Base-by-base conservation (phyloP, 805 yeast species). In the Yarrowia sp. region DNA sequence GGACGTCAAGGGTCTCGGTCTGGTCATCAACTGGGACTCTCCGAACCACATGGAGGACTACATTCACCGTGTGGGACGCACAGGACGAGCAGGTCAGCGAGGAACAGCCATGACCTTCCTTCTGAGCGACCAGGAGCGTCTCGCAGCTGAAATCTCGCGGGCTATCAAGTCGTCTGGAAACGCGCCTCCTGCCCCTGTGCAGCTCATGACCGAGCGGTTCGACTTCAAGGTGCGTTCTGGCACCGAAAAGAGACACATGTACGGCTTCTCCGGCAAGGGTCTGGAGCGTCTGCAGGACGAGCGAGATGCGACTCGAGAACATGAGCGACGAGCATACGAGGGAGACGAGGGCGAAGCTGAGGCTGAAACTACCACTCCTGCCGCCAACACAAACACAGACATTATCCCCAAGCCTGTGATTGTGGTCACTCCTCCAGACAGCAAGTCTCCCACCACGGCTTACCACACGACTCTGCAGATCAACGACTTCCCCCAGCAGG, bases 201-300 rank as follows among this genome's bases (percentile, higher is more conserved):
- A 69, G 33, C 71, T 71, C 13, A 77, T 91, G 70, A 84, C 88
- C 0, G 73, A 76, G 4, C 68, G 73, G 38, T 90, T 88, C 71
- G 74, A 81, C 62, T 77, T 74, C 13, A 89, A 86, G 62, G 78
- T 89, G 64, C 84, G 84, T 65, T 70, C 76, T 1, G 97, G 96
- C 0, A 84, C 85, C 61, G 86, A 80, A 69, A 81, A 79, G 67
- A 78, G 82, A 63, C 56, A 60, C 22, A 80, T 82, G 24, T 81
- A 84, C 61, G 99, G 99, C 0, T 94, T 91, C 76, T 96, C 97
- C 3, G 99, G 99, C 19, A 86, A 88, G 66, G 98, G 98, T 1
- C 77, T 92, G 59, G 93, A 86, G 44, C 87, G 86, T 65, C 75
- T 92, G 41, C 92, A 89, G 64, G 83, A 84, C 63, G 72, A 78